phyloP scores from a whole-genome alignment of 1,284 basidiomycete species.

The Pseudozyma flocculosa region DNA sequence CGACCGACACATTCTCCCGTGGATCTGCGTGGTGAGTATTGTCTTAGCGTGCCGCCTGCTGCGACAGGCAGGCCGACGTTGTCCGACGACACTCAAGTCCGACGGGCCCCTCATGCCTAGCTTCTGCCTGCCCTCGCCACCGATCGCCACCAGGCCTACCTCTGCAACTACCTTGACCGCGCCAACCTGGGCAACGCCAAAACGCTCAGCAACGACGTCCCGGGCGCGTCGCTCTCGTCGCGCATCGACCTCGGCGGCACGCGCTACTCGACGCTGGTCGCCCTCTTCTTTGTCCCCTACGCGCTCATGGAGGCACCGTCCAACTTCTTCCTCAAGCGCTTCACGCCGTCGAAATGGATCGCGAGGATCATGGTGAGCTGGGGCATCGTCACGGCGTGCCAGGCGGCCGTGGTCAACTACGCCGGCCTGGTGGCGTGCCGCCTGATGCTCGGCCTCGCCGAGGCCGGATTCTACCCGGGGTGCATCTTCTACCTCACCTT shows the following conservation, averaged over 20 bases:
- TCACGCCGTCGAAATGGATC: constrained; percentile 7
- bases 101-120: no score
- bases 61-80: no score
- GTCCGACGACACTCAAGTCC: no score
- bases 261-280: constrained; percentile 13
- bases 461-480: constrained; percentile 13
- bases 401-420: constrained; percentile 20
- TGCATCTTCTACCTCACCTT: constrained; percentile 7
- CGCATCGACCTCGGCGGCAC: constrained; percentile 8
- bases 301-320: constrained; percentile 5
- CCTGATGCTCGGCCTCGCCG: constrained; percentile 15
- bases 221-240: constrained; percentile 12
- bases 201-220: constrained; percentile 23
- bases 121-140: no score
- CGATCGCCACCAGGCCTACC: constrained; percentile 8
- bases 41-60: no score
- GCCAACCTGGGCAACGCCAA: constrained; percentile 18
- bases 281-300: constrained; percentile 15
- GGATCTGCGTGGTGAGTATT: constrained; percentile 3
- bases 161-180: constrained; percentile 18
- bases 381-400: constrained; percentile 17
- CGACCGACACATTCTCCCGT: constrained; percentile 24
- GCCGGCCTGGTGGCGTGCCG: constrained; percentile 15
- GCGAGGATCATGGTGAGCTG: constrained; percentile 18
- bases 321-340: constrained; percentile 14